Percentiles rank a stretch among this genome's conserved stretches.
These are phyloP conservation scores for Linderina pennispora DNA, from an alignment of 192 early-diverging fungal species.

Conservation along the genomic window DNA sequence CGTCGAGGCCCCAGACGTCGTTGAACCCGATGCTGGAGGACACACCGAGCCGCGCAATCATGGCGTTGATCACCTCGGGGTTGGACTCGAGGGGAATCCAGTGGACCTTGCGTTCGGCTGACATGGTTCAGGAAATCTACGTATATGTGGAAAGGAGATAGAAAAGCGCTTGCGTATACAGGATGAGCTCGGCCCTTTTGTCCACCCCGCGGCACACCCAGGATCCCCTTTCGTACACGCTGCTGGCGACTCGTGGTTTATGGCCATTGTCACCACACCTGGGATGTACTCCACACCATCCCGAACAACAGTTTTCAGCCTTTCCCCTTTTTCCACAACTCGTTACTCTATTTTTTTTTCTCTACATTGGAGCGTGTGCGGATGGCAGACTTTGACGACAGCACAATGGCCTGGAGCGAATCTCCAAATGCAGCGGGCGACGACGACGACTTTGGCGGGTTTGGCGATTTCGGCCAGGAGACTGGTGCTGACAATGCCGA, in stretches of 20 bases:
- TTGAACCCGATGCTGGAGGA: slow-evolving; percentile 56
- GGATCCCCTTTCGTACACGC: no score
- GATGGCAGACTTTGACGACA: no score
- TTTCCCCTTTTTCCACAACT: no score
- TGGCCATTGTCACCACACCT: no score
- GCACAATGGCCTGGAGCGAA: no score
- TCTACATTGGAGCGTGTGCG: no score
- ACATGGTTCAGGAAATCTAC: background rate
- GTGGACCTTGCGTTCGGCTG: slow-evolving; percentile 34
- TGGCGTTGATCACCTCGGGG: slow-evolving; percentile 67
- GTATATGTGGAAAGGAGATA: background rate
- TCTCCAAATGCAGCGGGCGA: background rate
- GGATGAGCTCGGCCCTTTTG: no score
- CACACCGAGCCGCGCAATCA: slow-evolving; percentile 67
- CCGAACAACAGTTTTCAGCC: no score
- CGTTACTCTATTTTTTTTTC: no score
- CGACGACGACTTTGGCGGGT: slow-evolving; percentile 4
- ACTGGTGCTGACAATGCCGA: background rate
- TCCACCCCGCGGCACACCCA: no score
- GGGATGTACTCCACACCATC: no score
- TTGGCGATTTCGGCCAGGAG: background rate
- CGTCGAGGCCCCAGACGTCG: slow-evolving; percentile 82
- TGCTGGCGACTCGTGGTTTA: no score
- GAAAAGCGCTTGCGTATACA: background rate
- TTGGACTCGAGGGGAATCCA: slow-evolving; percentile 91